These are phyloP conservation scores for Collybia sordida DNA, from an alignment of 768 basidiomycete species.

Conservation along the genomic window DNA sequence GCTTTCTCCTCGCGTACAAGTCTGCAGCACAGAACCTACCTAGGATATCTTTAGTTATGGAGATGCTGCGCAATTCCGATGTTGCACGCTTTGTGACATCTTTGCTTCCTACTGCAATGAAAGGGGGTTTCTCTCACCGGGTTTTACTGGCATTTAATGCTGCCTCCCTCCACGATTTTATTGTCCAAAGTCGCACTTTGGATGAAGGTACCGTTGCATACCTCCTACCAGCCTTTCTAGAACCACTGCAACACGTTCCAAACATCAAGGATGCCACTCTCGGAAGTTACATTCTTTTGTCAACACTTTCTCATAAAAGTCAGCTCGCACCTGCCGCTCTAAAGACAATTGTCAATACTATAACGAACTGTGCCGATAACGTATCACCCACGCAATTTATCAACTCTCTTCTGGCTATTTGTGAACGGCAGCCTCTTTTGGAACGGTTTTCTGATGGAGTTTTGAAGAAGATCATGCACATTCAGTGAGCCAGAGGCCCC, in stretches of 20 bases:
- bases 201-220: constrained; percentile 69
- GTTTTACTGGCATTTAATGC: constrained; percentile 82
- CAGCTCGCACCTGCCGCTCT: constrained; percentile 58
- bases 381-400: constrained; percentile 61
- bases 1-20: constrained; percentile 74
- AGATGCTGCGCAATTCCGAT: constrained; percentile 72
- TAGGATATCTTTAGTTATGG: constrained; percentile 68
- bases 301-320: constrained; percentile 67
- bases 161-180: constrained; percentile 75
- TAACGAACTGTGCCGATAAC: constrained; percentile 48
- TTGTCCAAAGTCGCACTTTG: constrained; percentile 54
- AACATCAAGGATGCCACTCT: constrained; percentile 56
- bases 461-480: constrained; percentile 38
- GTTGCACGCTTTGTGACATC: constrained; percentile 70
- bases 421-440: constrained; percentile 58
- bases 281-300: constrained; percentile 71
- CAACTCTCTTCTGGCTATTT: constrained; percentile 64
- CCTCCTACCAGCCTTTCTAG: constrained; percentile 62
- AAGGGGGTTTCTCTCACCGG: constrained; percentile 55
- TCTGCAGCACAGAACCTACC: constrained; percentile 75
- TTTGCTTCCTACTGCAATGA: constrained; percentile 61
- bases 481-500: constrained; percentile 43
- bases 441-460: constrained; percentile 43
- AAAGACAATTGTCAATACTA: constrained; percentile 52
- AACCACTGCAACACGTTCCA: constrained; percentile 46